These are phyloP conservation scores for Gnomoniopsis sp. DNA, from an alignment of 2,329 filamentous ascomycete genomes.

Conservation along the genomic window DNA sequence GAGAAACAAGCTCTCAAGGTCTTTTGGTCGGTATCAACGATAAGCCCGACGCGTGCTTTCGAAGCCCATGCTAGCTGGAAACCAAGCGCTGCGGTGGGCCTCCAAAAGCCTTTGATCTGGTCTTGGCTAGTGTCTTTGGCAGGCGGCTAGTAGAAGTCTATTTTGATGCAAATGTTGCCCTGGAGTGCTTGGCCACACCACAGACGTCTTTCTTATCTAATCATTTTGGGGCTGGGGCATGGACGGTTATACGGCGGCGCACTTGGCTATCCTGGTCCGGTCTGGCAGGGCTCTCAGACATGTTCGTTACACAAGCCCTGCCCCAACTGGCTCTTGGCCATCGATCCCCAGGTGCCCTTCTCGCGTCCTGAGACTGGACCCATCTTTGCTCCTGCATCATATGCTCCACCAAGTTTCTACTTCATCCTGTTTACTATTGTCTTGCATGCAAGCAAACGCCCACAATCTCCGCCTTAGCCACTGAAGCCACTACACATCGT, in stretches of 20 bases:
- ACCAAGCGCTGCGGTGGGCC: neutral
- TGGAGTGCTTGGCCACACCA: neutral
- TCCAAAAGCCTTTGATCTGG: neutral
- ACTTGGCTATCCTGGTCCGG: slow-evolving; percentile 1
- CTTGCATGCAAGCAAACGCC: neutral
- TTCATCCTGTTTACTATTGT: slow-evolving; percentile 9
- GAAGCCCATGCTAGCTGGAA: neutral
- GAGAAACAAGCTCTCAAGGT: too few relatives aligned
- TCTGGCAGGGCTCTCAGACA: slow-evolving; percentile 16
- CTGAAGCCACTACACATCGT: too few relatives aligned
- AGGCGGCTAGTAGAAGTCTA: neutral
- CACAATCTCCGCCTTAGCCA: neutral
- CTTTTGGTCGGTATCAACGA: neutral
- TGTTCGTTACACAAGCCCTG: slow-evolving; percentile 12
- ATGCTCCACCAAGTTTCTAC: slow-evolving; percentile 13
- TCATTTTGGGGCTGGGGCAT: neutral
- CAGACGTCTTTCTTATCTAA: neutral
- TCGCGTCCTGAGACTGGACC: neutral
- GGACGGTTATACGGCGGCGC: neutral
- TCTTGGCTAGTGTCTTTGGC: neutral
- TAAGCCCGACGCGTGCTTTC: neutral
- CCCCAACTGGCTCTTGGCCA: neutral
- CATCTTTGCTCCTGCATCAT: slow-evolving; percentile 7
- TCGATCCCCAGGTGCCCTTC: neutral
- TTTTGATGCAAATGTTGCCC: neutral